Evolutionary conservation across 139 green algal species (phyloP), one percentile per base, ranked within the genome.

Genomic region (Chlorella sp.): DNA sequence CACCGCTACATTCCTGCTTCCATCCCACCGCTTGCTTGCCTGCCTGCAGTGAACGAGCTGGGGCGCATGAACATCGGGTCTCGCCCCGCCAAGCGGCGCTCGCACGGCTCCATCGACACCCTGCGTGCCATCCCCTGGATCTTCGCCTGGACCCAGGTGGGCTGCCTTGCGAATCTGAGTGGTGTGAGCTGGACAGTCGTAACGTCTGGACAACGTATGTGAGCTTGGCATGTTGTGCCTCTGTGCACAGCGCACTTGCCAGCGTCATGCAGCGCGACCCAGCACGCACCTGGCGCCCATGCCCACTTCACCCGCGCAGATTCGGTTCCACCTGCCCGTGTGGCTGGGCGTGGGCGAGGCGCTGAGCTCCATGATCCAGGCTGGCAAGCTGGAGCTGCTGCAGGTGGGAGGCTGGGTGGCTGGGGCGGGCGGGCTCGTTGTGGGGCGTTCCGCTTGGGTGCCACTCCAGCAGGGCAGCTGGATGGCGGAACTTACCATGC

Each of bases 111-210:
- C 88, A 98, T 99, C 84, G 93, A 97, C 22, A 93, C 91, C 20
- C 92, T 99, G 80, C 94, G 97, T 30, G 96, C 97, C 85, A 99
- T 99, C 88, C 97, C 97, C 69, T 99, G 97, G 97, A 97, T 99
- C 88, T 99, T 99, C 90, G 96, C 97, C 34, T 99, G 97, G 97
- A 99, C 97, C 8, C 96, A 99, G 87, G 98, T 93, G 74, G 0
- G 77, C 3, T 7, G 24, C 34, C 8, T 11, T 54, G 46, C 46
- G 8, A 54, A 54, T 11, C 11, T 54, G n/a, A n/a, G n/a, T n/a
- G n/a, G n/a, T n/a, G n/a, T n/a, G n/a, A n/a, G n/a, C n/a, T n/a
- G n/a, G n/a, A n/a, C n/a, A n/a, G n/a, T n/a, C n/a, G n/a, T n/a
- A n/a, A n/a, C n/a, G n/a, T n/a, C n/a, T n/a, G n/a, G n/a, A n/a